These are phyloP conservation scores for Piedraia hortae DNA, from an alignment of 2,329 filamentous ascomycete species.

Conservation along the genomic window DNA sequence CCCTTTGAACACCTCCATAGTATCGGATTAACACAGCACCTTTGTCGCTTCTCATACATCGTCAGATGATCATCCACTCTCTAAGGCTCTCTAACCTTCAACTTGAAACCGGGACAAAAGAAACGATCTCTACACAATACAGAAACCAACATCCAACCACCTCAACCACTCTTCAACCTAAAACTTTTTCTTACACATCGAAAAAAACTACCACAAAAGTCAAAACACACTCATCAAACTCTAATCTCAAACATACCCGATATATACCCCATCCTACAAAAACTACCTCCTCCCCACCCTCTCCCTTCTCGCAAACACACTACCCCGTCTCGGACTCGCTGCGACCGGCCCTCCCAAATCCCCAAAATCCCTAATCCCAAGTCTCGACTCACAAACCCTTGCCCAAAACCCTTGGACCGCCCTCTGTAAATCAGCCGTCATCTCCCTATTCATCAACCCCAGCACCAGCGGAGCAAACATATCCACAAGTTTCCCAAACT, in stretches of 20 bases:
- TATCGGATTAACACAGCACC: no score
- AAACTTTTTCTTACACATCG: no score
- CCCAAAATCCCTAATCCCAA: conserved; percentile 18
- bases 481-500: conserved; percentile 53
- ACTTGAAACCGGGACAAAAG: no score
- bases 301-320: no score
- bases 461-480: conserved; percentile 71
- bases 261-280: not conserved
- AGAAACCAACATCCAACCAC: no score
- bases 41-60: no score
- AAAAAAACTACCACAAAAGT: no score
- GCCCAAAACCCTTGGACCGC: conserved; percentile 53
- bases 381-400: conserved; percentile 51
- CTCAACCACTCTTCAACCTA: no score
- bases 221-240: not conserved
- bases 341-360: conserved; percentile 3
- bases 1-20: no score
- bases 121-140: no score
- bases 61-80: no score
- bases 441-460: conserved; percentile 56
- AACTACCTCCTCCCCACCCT: conserved; percentile 3
- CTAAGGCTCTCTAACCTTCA: no score
- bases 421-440: conserved; percentile 49
- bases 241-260: not conserved
- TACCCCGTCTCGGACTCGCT: conserved; percentile 7